A percentile compares a stretch with the other conserved stretches of the same genome.
Evolutionary conservation across 169 alveolate genomes (phyloP).

Genomic region (Cryptosporidium ryanae): DNA sequence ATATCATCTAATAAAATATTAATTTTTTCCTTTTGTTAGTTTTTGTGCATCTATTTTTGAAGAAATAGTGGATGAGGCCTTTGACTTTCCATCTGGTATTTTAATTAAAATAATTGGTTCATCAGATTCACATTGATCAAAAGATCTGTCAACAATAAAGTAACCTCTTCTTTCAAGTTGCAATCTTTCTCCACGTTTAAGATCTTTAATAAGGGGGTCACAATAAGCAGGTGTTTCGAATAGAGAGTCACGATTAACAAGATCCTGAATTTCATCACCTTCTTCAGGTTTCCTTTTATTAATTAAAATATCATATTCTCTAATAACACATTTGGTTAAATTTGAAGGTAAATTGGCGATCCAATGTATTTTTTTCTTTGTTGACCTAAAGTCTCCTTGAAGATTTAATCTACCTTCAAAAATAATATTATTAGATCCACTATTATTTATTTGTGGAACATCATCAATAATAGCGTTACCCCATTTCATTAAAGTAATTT

Average conservation of each 20-base stretch:
- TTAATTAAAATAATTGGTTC: slow-evolving; percentile 84
- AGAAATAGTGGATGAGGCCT: slow-evolving; percentile 76
- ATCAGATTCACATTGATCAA: slow-evolving; percentile 72
- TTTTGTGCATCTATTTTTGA: slow-evolving; percentile 80
- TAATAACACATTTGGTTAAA: slow-evolving; percentile 82
- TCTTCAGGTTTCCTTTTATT: slow-evolving; percentile 92
- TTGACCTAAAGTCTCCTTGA: slow-evolving; percentile 91
- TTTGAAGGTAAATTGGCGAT: slow-evolving; percentile 81
- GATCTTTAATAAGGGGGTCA: slow-evolving; percentile 75
- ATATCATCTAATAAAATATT: not conserved
- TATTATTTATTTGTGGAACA: slow-evolving; percentile 78
- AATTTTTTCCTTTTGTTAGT: slow-evolving; percentile 75
- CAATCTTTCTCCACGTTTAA: slow-evolving; percentile 84
- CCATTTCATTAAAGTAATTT: slow-evolving; percentile 96
- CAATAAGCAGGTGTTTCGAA: slow-evolving; percentile 78
- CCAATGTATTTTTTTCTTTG: slow-evolving; percentile 94
- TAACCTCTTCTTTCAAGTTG: slow-evolving; percentile 98
- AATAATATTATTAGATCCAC: slow-evolving; percentile 49
- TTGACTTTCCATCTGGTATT: slow-evolving; percentile 94
- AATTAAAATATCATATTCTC: slow-evolving; percentile 95
- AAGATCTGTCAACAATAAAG: slow-evolving; percentile 90
- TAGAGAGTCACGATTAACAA: slow-evolving; percentile 82
- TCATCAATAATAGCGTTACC: slow-evolving; percentile 92
- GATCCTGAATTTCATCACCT: slow-evolving; percentile 86
- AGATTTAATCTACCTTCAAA: slow-evolving; percentile 85